Evolutionary conservation across 768 basidiomycete species (phyloP).

Genomic region (Coprinopsis strossmayeri): DNA sequence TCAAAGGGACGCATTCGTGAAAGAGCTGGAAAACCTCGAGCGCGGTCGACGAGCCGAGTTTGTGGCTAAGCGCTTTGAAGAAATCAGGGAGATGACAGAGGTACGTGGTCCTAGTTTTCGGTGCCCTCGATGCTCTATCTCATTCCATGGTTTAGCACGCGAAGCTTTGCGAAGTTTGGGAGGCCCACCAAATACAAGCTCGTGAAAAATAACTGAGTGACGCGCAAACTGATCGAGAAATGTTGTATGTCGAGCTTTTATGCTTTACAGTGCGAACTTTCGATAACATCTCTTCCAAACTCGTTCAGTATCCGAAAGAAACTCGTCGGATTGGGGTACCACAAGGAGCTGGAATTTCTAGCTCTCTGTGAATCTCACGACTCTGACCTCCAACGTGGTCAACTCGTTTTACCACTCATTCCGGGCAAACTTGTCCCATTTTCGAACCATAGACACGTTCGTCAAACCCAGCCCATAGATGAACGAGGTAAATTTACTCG

Average conservation of each 20-base stretch:
- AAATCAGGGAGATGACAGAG: conserved; percentile 3
- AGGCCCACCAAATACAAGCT: neutral
- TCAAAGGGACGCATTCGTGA: conserved; percentile 17
- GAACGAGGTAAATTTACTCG: no score
- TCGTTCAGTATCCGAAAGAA: neutral
- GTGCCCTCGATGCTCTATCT: neutral
- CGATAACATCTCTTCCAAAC: neutral
- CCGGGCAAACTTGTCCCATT: no score
- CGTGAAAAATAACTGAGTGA: neutral
- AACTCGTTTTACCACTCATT: no score
- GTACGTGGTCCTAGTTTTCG: neutral
- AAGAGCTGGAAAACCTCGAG: conserved; percentile 10
- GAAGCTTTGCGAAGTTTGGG: neutral
- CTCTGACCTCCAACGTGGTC: no score
- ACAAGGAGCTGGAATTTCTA: conserved; percentile 10
- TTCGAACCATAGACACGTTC: no score
- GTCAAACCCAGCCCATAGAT: no score
- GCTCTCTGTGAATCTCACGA: no score
- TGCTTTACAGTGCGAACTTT: neutral
- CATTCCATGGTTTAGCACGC: neutral
- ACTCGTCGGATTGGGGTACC: neutral
- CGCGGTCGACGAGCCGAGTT: conserved; percentile 12
- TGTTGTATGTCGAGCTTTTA: neutral
- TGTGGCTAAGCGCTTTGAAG: conserved; percentile 11
- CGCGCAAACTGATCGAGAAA: neutral